Evolutionary conservation across 2,329 filamentous ascomycete species (phyloP).

Genomic region (Didymella lethalis): DNA sequence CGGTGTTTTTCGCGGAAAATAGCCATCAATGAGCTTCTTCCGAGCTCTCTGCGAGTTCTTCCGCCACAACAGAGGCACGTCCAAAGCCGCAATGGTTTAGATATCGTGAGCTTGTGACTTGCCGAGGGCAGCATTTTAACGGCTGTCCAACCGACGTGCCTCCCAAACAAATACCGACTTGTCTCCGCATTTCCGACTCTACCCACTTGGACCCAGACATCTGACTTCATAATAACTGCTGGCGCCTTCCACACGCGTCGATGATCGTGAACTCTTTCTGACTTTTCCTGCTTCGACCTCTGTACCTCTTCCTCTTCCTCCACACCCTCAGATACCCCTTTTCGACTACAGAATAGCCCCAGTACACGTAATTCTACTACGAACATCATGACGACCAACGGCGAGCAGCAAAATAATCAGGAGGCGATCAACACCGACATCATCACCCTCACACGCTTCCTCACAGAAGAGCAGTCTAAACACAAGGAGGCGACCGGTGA

Average conservation of each 20-base stretch:
- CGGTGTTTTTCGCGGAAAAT: slow-evolving; percentile 13
- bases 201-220: slow-evolving; percentile 46
- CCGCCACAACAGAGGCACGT: slow-evolving; percentile 12
- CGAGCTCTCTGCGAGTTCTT: slow-evolving; percentile 13
- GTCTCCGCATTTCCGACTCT: slow-evolving; percentile 50
- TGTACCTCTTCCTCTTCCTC: slow-evolving; percentile 9
- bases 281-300: slow-evolving; percentile 17
- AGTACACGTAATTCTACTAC: slow-evolving; percentile 1
- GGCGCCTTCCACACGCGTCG: slow-evolving; percentile 28
- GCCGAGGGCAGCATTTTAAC: slow-evolving; percentile 40
- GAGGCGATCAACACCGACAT: slow-evolving; percentile 97
- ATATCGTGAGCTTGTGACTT: slow-evolving; percentile 43
- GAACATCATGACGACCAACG: slow-evolving; percentile 50
- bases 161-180: slow-evolving; percentile 45
- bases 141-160: slow-evolving; percentile 34
- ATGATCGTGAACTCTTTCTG: slow-evolving; percentile 21
- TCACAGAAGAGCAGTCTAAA: slow-evolving; percentile 95
- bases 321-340: slow-evolving; percentile 11
- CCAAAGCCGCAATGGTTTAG: slow-evolving; percentile 17
- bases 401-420: slow-evolving; percentile 56
- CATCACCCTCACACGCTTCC: slow-evolving; percentile 90
- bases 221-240: slow-evolving; percentile 40
- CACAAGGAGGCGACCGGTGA: slow-evolving; percentile 95
- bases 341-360: neutral
- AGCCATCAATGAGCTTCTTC: slow-evolving; percentile 24